A percentile compares a stretch with the other conserved stretches of the same genome.
phyloP scores from a whole-genome alignment of 108 stramenopile genomes.

The Fistulifera pelliculosa region DNA sequence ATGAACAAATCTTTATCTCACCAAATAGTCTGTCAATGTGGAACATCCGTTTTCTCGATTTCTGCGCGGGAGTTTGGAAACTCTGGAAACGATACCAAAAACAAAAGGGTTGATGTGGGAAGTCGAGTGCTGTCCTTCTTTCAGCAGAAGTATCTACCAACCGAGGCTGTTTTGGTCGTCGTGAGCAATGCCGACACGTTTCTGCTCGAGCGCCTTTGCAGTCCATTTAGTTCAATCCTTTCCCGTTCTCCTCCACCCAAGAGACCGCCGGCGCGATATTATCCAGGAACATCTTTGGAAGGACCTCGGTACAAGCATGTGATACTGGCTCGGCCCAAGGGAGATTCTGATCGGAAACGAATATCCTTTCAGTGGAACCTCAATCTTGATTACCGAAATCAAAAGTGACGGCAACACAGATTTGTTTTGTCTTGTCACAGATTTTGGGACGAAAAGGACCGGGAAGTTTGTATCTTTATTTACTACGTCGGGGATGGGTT shows the following conservation, averaged over 20 bases:
- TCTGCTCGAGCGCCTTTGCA: conserved; percentile 48
- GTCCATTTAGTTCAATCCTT: conserved; percentile 43
- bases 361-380: conserved; percentile 60
- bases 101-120: conserved; percentile 40
- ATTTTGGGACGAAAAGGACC: conserved; percentile 61
- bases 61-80: conserved; percentile 44
- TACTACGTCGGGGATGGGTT: conserved; percentile 53
- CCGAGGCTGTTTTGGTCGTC: conserved; percentile 55
- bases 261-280: conserved; percentile 3
- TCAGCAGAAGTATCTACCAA: conserved; percentile 38
- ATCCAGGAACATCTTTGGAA: conserved; percentile 8
- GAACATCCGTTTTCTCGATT: conserved; percentile 63
- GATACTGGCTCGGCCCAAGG: not conserved
- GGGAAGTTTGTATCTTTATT: conserved; percentile 53
- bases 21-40: conserved; percentile 48
- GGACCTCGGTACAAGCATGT: conserved; percentile 10
- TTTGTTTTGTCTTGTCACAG: conserved; percentile 63
- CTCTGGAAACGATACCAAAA: conserved; percentile 36
- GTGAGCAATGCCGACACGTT: conserved; percentile 33
- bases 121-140: conserved; percentile 44
- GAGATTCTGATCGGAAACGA: conserved; percentile 36
- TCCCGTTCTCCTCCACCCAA: conserved; percentile 16
- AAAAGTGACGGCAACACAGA: conserved; percentile 41
- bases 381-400: conserved; percentile 30
- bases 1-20: conserved; percentile 38